A percentile compares a stretch with the other conserved stretches of the same genome.
phyloP scores from a whole-genome alignment of 2,329 filamentous ascomycete species.

The Phialophora macrospora region DNA sequence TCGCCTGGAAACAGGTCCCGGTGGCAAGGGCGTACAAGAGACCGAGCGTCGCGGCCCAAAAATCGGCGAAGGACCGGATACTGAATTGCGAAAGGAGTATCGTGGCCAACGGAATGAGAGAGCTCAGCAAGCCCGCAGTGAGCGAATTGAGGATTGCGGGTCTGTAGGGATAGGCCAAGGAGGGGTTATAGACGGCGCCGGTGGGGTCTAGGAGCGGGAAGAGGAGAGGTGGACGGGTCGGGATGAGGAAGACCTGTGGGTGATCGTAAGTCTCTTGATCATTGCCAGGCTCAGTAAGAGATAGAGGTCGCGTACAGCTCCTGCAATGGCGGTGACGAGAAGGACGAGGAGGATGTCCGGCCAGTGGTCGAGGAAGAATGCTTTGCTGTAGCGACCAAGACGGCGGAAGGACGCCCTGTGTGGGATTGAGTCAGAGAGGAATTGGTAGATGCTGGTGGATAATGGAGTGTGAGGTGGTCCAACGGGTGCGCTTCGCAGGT shows the following conservation, averaged over 20 bases:
- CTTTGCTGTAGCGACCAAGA: slow-evolving; percentile 14
- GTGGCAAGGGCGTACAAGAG: slow-evolving; percentile 29
- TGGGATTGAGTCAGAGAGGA: not conserved
- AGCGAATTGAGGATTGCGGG: slow-evolving; percentile 29
- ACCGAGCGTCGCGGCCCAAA: slow-evolving; percentile 30
- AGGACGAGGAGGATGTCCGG: slow-evolving; percentile 21
- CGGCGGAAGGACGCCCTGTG: slow-evolving; percentile 15
- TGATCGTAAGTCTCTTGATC: not conserved
- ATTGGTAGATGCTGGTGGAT: not conserved
- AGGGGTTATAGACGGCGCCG: slow-evolving; percentile 24
- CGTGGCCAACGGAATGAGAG: slow-evolving; percentile 26
- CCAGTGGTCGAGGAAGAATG: slow-evolving; percentile 25
- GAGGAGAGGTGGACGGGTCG: slow-evolving; percentile 21
- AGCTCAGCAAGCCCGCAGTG: slow-evolving; percentile 25
- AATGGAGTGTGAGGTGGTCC: not conserved
- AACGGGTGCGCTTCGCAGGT: not conserved
- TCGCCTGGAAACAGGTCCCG: slow-evolving; percentile 34
- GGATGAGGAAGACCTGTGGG: slow-evolving; percentile 23
- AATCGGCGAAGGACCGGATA: slow-evolving; percentile 32
- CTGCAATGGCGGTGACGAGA: slow-evolving; percentile 11
- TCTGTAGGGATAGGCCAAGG: slow-evolving; percentile 34
- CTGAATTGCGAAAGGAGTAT: slow-evolving; percentile 33
- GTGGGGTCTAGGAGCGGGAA: slow-evolving; percentile 22
- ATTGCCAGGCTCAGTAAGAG: not conserved
- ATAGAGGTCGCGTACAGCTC: slow-evolving; percentile 14